Evolutionary conservation across 1,284 basidiomycete species (phyloP).

Genomic region (Melampsora occidentalis): DNA sequence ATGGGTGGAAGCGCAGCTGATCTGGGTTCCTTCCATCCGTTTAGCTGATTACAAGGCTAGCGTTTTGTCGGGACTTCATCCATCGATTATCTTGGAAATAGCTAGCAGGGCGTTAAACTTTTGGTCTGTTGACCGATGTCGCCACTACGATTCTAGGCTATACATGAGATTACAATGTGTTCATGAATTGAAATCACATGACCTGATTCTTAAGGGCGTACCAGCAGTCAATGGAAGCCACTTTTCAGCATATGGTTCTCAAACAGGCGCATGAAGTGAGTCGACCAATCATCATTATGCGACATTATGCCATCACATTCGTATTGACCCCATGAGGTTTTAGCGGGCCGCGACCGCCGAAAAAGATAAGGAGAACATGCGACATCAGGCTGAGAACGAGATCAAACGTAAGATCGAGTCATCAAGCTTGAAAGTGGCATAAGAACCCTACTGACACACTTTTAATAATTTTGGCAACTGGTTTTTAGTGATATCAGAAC

Average conservation of each 20-base stretch:
- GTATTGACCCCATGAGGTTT: no score
- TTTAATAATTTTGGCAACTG: not conserved
- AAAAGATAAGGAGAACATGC: not conserved
- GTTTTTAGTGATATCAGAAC: not conserved
- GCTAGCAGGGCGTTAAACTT: slow-evolving; percentile 9
- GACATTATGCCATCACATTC: not conserved
- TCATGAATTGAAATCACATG: not conserved
- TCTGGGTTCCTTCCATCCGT: no score
- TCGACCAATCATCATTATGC: not conserved
- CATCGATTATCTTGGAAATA: slow-evolving; percentile 14
- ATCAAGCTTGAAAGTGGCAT: not conserved
- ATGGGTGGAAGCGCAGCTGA: no score
- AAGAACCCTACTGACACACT: not conserved
- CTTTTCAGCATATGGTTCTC: slow-evolving; percentile 7
- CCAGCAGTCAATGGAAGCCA: slow-evolving; percentile 20
- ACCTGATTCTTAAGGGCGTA: not conserved
- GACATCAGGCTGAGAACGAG: slow-evolving; percentile 6
- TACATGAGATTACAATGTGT: not conserved
- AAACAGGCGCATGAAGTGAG: slow-evolving; percentile 13
- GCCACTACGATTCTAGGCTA: not conserved
- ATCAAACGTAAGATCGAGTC: not conserved
- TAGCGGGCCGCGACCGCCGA: not conserved
- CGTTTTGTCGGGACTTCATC: not conserved
- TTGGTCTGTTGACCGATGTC: slow-evolving; percentile 4
- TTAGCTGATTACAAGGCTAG: slow-evolving; percentile 9